Evolutionary conservation across 129 eudicot genomes (phyloP), one percentile per base, ranked within the genome.

Genomic region (Artemisia tridentata): DNA sequence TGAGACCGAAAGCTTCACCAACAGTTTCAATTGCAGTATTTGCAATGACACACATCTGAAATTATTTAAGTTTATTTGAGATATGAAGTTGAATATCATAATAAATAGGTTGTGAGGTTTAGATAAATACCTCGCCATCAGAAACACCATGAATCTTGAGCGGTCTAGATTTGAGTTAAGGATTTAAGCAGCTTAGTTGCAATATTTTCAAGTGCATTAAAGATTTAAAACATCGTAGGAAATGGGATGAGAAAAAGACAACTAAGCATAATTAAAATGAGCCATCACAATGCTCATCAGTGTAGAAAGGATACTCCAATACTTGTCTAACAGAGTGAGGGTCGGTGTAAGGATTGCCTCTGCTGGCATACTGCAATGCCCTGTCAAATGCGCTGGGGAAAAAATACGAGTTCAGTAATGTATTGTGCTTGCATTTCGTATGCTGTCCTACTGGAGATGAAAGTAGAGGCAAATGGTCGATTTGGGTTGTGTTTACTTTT

Each of bases 31-130:
- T 82, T 68, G 78, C 80, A 56, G 82, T 73, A 67, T 92, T 92
- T 27, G 91, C 91, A 81, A 92, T 86, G 76, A 86, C 53, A 70
- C 98, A 86, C 18, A 92, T 83, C 98, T 92, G 95, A 68, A 4
- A 57, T 21, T 7, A 3, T 15, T 46, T 13, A 54, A 50, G 8
- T 61, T 46, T 11, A 17, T 58, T 9, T 27, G 7, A 61, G 63
- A 67, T 31, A 48, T 7, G 11, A 71, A 18, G n/a, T 7, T 29
- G 14, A 23, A 43, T 14, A 55, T 11, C 60, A n/a, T 13, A 48
- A 54, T 21, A 52, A 50, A 52, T 56, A 59, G 11, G 7, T 71
- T 47, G 25, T 20, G n/a, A 69, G 64, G 65, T 63, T 57, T 59
- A 74, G 74, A 68, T 41, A 63, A 49, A 63, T 80, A 89, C 98